These are phyloP conservation scores for Amauroascus niger DNA, from an alignment of 2,329 filamentous ascomycete species.

Conservation along the genomic window DNA sequence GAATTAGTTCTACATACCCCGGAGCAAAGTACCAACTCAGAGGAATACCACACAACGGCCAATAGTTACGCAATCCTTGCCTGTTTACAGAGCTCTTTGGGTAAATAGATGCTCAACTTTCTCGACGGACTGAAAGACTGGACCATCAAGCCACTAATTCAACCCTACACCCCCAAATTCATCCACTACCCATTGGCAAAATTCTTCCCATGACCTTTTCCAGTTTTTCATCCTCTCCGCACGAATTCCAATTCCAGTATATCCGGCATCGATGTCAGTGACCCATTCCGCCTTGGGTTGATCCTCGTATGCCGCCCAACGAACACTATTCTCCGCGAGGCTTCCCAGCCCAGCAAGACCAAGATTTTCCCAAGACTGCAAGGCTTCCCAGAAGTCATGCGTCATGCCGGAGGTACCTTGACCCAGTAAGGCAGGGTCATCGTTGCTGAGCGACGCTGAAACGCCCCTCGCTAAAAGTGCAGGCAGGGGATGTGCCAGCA, in stretches of 20 bases:
- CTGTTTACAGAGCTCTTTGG: too few species aligned
- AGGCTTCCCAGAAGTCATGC: constrained; percentile 87
- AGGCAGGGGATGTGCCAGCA: constrained; percentile 65
- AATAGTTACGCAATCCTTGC: too few species aligned
- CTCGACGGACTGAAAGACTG: too few species aligned
- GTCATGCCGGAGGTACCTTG: constrained; percentile 74
- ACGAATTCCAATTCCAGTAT: constrained; percentile 60
- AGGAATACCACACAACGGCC: too few species aligned
- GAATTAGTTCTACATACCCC: too few species aligned
- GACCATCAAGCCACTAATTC: not conserved
- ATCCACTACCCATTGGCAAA: constrained; percentile 79
- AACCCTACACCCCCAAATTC: not conserved
- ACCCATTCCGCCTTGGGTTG: constrained; percentile 61
- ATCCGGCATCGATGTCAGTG: constrained; percentile 62
- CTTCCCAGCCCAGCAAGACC: constrained; percentile 77
- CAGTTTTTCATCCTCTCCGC: constrained; percentile 67
- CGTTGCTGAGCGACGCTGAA: constrained; percentile 73
- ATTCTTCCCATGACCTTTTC: constrained; percentile 74
- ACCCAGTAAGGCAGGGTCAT: constrained; percentile 81
- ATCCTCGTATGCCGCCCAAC: constrained; percentile 84
- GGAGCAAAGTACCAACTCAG: too few species aligned
- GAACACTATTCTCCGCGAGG: constrained; percentile 83
- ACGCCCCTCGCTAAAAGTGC: constrained; percentile 78
- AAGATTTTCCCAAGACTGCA: constrained; percentile 86
- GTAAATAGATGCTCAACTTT: too few species aligned